Conservation (phyloP, 2,329 filamentous ascomycete genomes). For the Aspergillus latus region DNA sequence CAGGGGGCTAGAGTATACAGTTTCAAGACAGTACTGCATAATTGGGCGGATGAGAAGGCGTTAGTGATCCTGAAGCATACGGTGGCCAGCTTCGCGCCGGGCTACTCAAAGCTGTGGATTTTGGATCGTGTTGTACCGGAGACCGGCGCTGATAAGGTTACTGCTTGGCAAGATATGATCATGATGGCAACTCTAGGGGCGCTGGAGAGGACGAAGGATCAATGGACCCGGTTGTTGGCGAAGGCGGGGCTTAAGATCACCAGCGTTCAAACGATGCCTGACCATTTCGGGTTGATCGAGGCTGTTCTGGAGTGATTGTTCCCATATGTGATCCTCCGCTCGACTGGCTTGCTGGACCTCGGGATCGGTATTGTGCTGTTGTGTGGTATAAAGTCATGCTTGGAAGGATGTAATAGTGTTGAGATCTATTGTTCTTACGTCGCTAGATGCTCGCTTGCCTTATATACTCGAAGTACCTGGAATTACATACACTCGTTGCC, state of each 20-base stretch:
- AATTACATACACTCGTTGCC: no score
- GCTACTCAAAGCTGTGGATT: constrained; percentile 14
- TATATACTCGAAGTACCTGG: no score
- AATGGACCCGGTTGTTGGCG: constrained; percentile 4
- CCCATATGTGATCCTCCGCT: not conserved
- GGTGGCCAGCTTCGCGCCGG: not conserved
- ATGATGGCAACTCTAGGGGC: constrained; percentile 8
- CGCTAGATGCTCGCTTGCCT: no score
- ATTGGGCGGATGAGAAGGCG: constrained; percentile 35
- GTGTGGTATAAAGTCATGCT: no score
- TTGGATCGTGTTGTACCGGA: constrained; percentile 6
- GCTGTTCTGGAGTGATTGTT: not conserved
- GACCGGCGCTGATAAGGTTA: not conserved
- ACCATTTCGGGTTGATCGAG: not conserved
- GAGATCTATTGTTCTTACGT: no score
- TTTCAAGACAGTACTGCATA: constrained; percentile 26
- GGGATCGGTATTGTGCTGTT: no score
- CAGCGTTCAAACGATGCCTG: not conserved
- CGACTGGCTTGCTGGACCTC: not conserved
- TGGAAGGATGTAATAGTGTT: no score
- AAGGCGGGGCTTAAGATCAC: constrained; percentile 1
- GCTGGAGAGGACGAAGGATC: constrained; percentile 7
- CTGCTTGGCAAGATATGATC: constrained; percentile 5
- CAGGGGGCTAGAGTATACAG: not conserved
- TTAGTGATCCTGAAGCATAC: constrained; percentile 1